A percentile compares a stretch with the other conserved stretches of the same genome.
These are phyloP conservation scores for Hymenoscyphus linearis DNA, from an alignment of 2,329 filamentous ascomycete genomes.

Conservation along the genomic window DNA sequence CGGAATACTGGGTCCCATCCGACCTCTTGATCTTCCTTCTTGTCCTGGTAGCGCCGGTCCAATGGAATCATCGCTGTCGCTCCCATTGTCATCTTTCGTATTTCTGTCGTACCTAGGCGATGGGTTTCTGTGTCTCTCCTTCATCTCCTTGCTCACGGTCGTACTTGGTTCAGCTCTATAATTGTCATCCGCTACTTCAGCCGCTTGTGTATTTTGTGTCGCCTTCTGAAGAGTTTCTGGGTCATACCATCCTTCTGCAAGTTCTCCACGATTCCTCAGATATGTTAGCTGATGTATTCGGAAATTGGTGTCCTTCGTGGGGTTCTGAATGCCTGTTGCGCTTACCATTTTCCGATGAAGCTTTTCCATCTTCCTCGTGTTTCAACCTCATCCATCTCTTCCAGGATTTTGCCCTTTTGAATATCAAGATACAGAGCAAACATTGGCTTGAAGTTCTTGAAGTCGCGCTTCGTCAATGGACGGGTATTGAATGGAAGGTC, in stretches of 20 bases:
- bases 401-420: conserved; percentile 71
- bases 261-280: conserved; percentile 72
- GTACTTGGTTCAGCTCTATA: conserved; percentile 2
- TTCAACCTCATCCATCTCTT: conserved; percentile 68
- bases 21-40: conserved; percentile 25
- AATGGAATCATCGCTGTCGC: conserved; percentile 34
- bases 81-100: conserved; percentile 13
- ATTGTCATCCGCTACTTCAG: conserved; percentile 6
- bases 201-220: conserved; percentile 16
- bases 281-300: conserved; percentile 38
- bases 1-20: conserved; percentile 59
- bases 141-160: conserved; percentile 2
- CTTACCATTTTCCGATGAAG: conserved; percentile 80
- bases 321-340: background rate
- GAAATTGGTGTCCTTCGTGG: background rate
- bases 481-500: conserved; percentile 61
- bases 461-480: conserved; percentile 63
- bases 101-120: conserved; percentile 1
- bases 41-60: conserved; percentile 43
- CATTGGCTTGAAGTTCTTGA: conserved; percentile 60
- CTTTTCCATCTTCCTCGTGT: conserved; percentile 85
- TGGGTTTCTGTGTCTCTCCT: background rate
- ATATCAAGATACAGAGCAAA: conserved; percentile 83
- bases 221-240: conserved; percentile 49
- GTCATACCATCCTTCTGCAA: conserved; percentile 92